Conservation (phyloP, 106 monocot genomes). For the Dioscorea alata region DNA sequence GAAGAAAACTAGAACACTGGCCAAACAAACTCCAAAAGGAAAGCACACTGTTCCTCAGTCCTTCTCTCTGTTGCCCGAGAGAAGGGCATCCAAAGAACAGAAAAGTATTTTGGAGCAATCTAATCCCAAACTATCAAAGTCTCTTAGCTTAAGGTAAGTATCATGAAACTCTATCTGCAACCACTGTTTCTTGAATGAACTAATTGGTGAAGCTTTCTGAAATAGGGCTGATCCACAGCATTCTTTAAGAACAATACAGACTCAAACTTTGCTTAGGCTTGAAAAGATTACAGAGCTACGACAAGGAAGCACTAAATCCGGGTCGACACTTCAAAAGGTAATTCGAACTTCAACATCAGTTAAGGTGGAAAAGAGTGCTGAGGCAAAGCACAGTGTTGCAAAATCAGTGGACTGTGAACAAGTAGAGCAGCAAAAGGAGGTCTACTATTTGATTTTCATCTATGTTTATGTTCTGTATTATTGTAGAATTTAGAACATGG, state of each 20-base stretch:
- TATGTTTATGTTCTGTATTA: background rate
- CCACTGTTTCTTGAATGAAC: too few relatives aligned
- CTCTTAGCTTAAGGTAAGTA: background rate
- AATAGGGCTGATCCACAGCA: background rate
- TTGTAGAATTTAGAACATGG: background rate
- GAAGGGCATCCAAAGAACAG: background rate
- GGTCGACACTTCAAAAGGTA: slow-evolving; percentile 1
- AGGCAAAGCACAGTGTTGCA: background rate
- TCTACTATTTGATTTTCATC: background rate
- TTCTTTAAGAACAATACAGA: background rate
- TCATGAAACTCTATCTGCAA: background rate
- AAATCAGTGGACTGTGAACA: background rate
- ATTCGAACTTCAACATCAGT: background rate
- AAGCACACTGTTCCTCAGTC: too few relatives aligned
- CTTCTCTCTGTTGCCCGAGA: too few relatives aligned
- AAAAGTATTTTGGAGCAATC: background rate
- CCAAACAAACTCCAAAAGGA: too few relatives aligned
- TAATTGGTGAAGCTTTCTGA: too few relatives aligned
- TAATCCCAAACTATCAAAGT: background rate
- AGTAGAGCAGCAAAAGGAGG: background rate
- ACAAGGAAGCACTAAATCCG: background rate
- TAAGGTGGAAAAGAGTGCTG: background rate
- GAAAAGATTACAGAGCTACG: slow-evolving; percentile 2
- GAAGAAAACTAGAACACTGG: background rate
- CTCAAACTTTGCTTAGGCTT: slow-evolving; percentile 6